Base-by-base conservation (phyloP, 1,284 basidiomycete genomes). In the Schizophyllum amplum region DNA sequence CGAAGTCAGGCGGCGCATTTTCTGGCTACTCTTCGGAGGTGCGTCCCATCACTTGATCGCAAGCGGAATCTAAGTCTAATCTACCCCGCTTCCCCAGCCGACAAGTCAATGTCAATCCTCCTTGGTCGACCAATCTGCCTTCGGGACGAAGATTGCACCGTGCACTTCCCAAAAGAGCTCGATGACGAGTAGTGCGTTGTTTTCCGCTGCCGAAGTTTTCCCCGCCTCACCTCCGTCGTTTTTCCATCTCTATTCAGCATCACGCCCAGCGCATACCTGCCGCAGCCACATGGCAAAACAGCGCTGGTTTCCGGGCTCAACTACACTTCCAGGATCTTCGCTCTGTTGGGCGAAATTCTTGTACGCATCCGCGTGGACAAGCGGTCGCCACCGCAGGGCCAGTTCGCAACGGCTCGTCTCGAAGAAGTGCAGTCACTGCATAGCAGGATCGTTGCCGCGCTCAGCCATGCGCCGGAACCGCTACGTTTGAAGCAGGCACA, bases 11-110 rank as follows among this genome's bases (percentile, higher is more conserved):
- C 80, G 91, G 59, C 77, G 92, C 59, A 82, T 84, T 24, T 94
- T 93, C 72, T 94, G 90, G 90, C 72, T 94, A 26, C 78, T 92
- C 54, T 93, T 92, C 65, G 89, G 87, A 69, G 88, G 87, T 87
- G 79, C 70, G 55, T 53, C 49, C 27, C 46, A 42, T 52, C 53
- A 49, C 58, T 47, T 53, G 53, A 58, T 60, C 22, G 58, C 61
- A n/a, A 20, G 54, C 46, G 22, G 17, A 21, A 48, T 55, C 17
- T 52, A 58, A 47, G 53, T 56, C 55, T 59, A 47, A 55, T 48
- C 23, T n/a, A n/a, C n/a, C n/a, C n/a, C n/a, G n/a, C n/a, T 21
- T 53, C 46, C 62, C 21, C 67, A 90, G 90, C 88, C 63, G 90
- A 93, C 71, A 92, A 92, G 71, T 92, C 90, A n/a, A 88, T 87